These are phyloP conservation scores for Torrubiellomyces zombiae DNA, from an alignment of 2,329 filamentous ascomycete species.

Conservation along the genomic window DNA sequence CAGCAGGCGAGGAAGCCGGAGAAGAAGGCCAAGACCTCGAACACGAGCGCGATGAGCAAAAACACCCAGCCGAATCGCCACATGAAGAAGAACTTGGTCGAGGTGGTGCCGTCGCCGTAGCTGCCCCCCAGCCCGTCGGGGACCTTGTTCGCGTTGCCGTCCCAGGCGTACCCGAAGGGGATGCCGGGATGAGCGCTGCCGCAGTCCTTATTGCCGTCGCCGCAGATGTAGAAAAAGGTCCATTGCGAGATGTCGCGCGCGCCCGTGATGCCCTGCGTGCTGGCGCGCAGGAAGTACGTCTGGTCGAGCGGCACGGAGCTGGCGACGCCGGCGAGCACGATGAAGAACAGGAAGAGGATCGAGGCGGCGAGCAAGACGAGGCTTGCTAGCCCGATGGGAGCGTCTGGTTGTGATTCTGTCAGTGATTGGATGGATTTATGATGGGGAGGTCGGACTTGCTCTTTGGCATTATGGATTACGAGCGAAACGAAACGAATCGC, in stretches of 20 bases:
- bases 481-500: neutral
- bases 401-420: constrained; percentile 14
- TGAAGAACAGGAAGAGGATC: constrained; percentile 39
- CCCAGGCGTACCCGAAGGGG: constrained; percentile 57
- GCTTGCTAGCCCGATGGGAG: constrained; percentile 23
- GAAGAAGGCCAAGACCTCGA: constrained; percentile 52
- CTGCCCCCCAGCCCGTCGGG: constrained; percentile 30
- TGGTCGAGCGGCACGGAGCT: constrained; percentile 41
- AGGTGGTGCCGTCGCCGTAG: constrained; percentile 38
- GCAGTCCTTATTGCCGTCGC: constrained; percentile 47
- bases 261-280: constrained; percentile 55
- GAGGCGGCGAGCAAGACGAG: constrained; percentile 33
- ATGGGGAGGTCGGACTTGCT: constrained; percentile 4
- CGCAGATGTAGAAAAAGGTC: constrained; percentile 82
- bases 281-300: constrained; percentile 74
- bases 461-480: constrained; percentile 5
- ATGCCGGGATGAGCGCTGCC: constrained; percentile 42
- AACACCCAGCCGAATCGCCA: constrained; percentile 91
- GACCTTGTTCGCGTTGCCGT: constrained; percentile 24
- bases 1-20: constrained; percentile 52
- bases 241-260: constrained; percentile 58
- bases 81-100: constrained; percentile 55
- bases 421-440: neutral
- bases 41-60: constrained; percentile 71
- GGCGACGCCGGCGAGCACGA: constrained; percentile 39